These are phyloP conservation scores for Emericellopsis terricola DNA, from an alignment of 495 filamentous ascomycete species.

Conservation along the genomic window DNA sequence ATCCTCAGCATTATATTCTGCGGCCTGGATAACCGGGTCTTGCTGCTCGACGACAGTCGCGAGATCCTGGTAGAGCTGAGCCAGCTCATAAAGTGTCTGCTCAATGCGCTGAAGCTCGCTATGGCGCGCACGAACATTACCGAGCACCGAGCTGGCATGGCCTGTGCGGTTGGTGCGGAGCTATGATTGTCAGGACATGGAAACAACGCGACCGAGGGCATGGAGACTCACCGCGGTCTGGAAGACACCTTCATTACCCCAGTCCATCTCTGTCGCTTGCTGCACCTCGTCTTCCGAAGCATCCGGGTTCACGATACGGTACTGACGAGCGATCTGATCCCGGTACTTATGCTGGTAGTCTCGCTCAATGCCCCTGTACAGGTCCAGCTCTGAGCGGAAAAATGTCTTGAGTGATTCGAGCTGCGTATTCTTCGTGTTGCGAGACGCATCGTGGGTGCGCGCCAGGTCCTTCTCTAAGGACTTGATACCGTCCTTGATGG, in stretches of 20 bases:
- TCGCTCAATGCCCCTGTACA: constrained; percentile 45
- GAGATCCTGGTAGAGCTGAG: constrained; percentile 47
- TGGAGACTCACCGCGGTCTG: constrained; percentile 44
- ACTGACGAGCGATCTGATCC: constrained; percentile 57
- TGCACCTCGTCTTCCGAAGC: constrained; percentile 45
- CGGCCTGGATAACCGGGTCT: constrained; percentile 32
- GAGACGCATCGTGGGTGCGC: constrained; percentile 33
- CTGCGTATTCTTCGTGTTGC: constrained; percentile 41
- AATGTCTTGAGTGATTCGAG: constrained; percentile 41
- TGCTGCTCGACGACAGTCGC: constrained; percentile 46
- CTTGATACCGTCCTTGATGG: constrained; percentile 51
- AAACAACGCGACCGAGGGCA: no score
- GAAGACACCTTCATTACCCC: constrained; percentile 60
- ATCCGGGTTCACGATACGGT: constrained; percentile 56
- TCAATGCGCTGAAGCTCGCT: constrained; percentile 60
- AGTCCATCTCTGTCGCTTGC: constrained; percentile 45
- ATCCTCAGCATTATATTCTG: constrained; percentile 35
- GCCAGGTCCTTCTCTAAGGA: constrained; percentile 42
- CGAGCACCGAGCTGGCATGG: constrained; percentile 45
- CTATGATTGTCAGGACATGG: no score
- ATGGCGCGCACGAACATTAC: constrained; percentile 57
- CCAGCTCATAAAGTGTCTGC: constrained; percentile 43
- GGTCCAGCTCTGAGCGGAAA: constrained; percentile 43
- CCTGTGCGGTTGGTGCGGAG: constrained; percentile 51
- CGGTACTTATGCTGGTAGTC: constrained; percentile 45